Base-by-base conservation (phyloP, 345 rosid species). In the Murraya koenigii region DNA sequence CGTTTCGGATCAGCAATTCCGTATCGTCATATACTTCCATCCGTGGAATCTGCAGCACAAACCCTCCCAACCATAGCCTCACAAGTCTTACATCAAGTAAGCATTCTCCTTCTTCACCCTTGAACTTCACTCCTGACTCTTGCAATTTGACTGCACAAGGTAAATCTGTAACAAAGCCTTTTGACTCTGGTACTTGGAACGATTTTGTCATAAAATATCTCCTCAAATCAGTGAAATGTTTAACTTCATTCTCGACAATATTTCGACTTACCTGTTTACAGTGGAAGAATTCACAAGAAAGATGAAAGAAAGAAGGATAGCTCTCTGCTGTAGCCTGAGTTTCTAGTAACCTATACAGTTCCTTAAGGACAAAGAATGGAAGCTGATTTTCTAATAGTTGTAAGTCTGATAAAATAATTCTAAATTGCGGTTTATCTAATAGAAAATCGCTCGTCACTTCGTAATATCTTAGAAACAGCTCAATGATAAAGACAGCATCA, bases 351-450 rank as follows among this genome's bases (percentile, higher is more conserved):
- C 15, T 1, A 2, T 78, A 78, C 9, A 78, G 8, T n/a, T 71
- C 7, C 8, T 61, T 1, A 7, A 77, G 75, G 38, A 70, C 25
- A 0, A 32, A 61, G 35, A 60, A 77, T 15, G 80, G 80, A 8
- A 77, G 69, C 38, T 77, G 80, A 60, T 77, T 77, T 70, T 77
- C 80, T 17, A 70, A 70, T 54, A 77, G 23, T 33, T 44, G 17
- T 61, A 77, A 70, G 54, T 77, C 80, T 13, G 15, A 41, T 10
- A 30, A 61, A 1, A 77, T 59, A 61, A 23, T 55, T n/a, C 70
- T 22, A 17, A 69, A 13, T 73, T 1, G 39, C 5, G 79, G 80
- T 9, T 61, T 77, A 3, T 60, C 62, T 38, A 70, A 14, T 5
- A 77, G 7, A 22, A 41, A 70, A 70, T 77, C 80, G 0, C 17